Evolutionary conservation across 2,329 filamentous ascomycete genomes (phyloP).

Genomic region (Xylaria sp.): DNA sequence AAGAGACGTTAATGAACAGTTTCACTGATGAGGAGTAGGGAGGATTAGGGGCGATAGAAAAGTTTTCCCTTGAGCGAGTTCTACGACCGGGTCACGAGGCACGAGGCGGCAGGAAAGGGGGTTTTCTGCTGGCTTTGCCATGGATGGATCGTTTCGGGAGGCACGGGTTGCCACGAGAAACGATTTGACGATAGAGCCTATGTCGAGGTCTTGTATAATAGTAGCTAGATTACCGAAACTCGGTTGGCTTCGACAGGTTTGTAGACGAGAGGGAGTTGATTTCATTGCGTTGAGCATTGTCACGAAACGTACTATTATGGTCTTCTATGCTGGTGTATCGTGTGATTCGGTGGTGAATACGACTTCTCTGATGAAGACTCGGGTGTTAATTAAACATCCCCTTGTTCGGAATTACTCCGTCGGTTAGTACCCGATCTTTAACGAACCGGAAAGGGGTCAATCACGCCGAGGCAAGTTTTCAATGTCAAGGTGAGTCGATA

Average conservation of each 20-base stretch:
- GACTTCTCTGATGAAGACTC: too few relatives aligned
- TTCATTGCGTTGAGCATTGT: conserved; percentile 3
- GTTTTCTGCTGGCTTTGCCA: conserved; percentile 17
- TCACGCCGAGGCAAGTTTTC: too few relatives aligned
- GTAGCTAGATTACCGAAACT: neutral
- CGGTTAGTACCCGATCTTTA: too few relatives aligned
- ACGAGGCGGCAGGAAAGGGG: conserved; percentile 13
- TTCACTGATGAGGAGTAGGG: neutral
- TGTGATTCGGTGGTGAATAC: too few relatives aligned
- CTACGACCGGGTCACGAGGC: neutral
- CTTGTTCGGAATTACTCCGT: too few relatives aligned
- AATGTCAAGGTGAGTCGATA: too few relatives aligned
- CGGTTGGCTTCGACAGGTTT: conserved; percentile 9
- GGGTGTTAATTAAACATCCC: too few relatives aligned
- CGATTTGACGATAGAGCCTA: conserved; percentile 9
- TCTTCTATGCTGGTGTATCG: too few relatives aligned
- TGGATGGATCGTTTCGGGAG: conserved; percentile 8
- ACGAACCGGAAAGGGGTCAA: too few relatives aligned
- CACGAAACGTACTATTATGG: neutral
- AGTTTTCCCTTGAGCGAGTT: conserved; percentile 2
- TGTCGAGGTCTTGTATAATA: conserved; percentile 12
- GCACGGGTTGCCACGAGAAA: conserved; percentile 10
- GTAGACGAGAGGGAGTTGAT: conserved; percentile 9
- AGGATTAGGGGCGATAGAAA: conserved; percentile 1
- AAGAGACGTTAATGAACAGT: conserved; percentile 5